A percentile compares a stretch with the other conserved stretches of the same genome.
These are phyloP conservation scores for Hydnum rufescens DNA, from an alignment of 768 basidiomycete species.

Conservation along the genomic window DNA sequence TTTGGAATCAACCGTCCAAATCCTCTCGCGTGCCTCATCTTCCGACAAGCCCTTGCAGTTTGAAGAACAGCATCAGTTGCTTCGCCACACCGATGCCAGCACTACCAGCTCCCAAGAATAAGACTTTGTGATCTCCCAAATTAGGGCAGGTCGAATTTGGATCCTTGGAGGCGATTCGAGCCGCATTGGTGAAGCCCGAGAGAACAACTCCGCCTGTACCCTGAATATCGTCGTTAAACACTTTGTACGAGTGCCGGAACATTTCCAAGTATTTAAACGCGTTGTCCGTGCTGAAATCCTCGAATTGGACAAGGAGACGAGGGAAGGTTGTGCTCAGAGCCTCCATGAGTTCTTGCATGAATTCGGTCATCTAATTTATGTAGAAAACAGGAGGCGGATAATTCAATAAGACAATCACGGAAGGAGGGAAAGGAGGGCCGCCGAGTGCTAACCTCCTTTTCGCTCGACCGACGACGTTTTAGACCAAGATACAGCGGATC, in stretches of 20 bases:
- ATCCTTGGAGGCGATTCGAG: too few species aligned
- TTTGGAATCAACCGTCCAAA: constrained; percentile 75
- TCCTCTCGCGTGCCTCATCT: constrained; percentile 54
- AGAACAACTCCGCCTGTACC: constrained; percentile 62
- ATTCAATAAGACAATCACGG: too few species aligned
- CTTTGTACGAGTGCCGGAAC: constrained; percentile 42
- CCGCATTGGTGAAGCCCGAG: constrained; percentile 43
- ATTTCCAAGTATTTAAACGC: constrained; percentile 45
- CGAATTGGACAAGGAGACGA: constrained; percentile 69
- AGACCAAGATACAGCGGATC: constrained; percentile 51
- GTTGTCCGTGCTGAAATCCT: constrained; percentile 87
- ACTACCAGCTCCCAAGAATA: constrained; percentile 85
- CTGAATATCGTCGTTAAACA: constrained; percentile 63
- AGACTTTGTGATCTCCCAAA: constrained; percentile 56
- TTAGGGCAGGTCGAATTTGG: constrained; percentile 54
- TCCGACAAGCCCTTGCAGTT: constrained; percentile 48
- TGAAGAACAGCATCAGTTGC: constrained; percentile 81
- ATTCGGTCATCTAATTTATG: too few species aligned
- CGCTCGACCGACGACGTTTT: too few species aligned
- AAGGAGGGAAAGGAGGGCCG: too few species aligned
- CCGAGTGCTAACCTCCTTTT: too few species aligned
- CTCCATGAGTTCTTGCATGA: constrained; percentile 87
- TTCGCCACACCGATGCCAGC: constrained; percentile 84
- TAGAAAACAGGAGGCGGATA: too few species aligned
- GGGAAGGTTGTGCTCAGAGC: constrained; percentile 62